Evolutionary conservation across 345 rosid species (phyloP), one percentile per base, ranked within the genome.

Genomic region (Aquilaria malaccensis): DNA sequence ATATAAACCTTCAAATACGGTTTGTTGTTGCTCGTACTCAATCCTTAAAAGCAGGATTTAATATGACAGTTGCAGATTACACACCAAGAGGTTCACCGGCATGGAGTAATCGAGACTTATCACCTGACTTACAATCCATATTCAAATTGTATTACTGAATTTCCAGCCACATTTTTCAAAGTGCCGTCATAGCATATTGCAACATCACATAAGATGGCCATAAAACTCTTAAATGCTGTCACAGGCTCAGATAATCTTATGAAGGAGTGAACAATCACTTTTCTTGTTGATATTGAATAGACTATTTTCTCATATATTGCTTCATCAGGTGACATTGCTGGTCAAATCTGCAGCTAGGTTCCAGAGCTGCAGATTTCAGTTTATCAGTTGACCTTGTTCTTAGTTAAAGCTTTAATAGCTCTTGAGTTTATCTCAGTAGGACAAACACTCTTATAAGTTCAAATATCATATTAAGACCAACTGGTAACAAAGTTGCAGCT

Each of bases 71-170:
- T 48, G 99, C 97, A 61, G 99, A 97, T 69, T 90, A 77, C 47
- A 90, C 97, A 55, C 99, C 99, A 54, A 94, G 96, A 53, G 99
- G 99, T 67, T 94, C 99, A 60, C 99, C 96, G 6, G 99, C 89
- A 59, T 88, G 88, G 68, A 81, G 86, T 56, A 80, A 59, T 56
- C 67, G 86, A 30, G 79, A 69, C 64, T 74, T 73, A 33, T 55
- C 67, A 71, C 84, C 85, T 55, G 81, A 67, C 55, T 67, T 75
- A 22, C 56, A 66, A 68, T 45, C 80, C 96, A 74, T 94, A 94
- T 52, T 86, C 84, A 72, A 94, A 86, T 57, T 94, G 96, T 46
- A 94, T 80, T 22, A 94, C 67, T 10, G 97, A 84, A 67, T 94
- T 88, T 81, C 92, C 88, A 69, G 89, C 75, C 6, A 86, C 72